These are phyloP conservation scores for Lactarius sp. DNA, from an alignment of 768 basidiomycete species.

Conservation along the genomic window DNA sequence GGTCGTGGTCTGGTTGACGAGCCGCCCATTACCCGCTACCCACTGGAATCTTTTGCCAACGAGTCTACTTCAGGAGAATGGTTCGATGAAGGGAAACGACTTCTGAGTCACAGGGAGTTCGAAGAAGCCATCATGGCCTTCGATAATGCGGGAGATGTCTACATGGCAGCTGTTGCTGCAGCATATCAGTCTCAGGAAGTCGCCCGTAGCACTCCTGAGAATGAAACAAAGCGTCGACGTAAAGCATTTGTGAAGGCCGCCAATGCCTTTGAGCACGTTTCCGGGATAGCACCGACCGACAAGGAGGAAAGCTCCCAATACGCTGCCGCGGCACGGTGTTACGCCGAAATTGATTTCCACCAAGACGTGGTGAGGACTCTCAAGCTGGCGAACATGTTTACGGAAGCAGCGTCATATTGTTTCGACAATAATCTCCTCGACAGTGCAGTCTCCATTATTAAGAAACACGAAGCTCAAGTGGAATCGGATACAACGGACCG, in stretches of 20 bases:
- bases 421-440: constrained; percentile 19
- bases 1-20: constrained; percentile 1
- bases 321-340: constrained; percentile 11
- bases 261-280: constrained; percentile 2
- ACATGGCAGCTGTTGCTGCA: constrained; percentile 1
- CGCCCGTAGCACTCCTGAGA: constrained; percentile 8
- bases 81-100: constrained; percentile 12
- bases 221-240: not conserved
- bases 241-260: constrained; percentile 10
- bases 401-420: constrained; percentile 19
- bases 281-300: not conserved
- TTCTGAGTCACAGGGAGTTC: constrained; percentile 1
- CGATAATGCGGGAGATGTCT: constrained; percentile 4
- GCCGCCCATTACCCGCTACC: not conserved
- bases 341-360: constrained; percentile 6
- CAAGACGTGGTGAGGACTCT: constrained; percentile 2
- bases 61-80: constrained; percentile 11
- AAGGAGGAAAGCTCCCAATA: not conserved
- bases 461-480: not conserved
- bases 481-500: constrained; percentile 13
- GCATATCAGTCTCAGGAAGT: constrained; percentile 10
- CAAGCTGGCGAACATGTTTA: constrained; percentile 10
- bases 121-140: constrained; percentile 19
- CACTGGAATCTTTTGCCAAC: constrained; percentile 5
- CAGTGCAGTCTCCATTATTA: constrained; percentile 7